These are phyloP conservation scores for Phellopilus nigrolimitatus DNA, from an alignment of 1,284 basidiomycete genomes.

Conservation along the genomic window DNA sequence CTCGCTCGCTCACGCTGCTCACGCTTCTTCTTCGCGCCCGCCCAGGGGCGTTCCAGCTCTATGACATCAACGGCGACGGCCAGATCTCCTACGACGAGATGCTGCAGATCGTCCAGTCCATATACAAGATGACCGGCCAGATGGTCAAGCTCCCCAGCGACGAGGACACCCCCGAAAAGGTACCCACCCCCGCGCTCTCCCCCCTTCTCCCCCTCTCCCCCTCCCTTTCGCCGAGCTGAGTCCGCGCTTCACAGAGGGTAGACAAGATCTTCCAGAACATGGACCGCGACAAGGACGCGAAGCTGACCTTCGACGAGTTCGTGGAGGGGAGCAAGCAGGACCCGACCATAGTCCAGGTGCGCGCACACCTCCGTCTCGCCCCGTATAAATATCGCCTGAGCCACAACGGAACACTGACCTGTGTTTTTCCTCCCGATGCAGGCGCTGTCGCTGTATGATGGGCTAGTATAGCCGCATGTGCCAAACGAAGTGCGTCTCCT, in stretches of 20 bases:
- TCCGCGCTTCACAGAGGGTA: constrained; percentile 60
- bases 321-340: constrained; percentile 97
- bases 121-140: constrained; percentile 99
- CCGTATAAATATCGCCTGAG: neutral
- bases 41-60: constrained; percentile 98
- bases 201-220: neutral
- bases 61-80: constrained; percentile 98
- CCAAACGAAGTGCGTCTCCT: neutral
- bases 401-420: neutral
- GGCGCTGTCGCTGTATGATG: constrained; percentile 47
- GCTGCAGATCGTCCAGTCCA: constrained; percentile 92
- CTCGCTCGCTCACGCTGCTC: no score
- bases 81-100: constrained; percentile 98
- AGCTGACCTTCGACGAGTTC: constrained; percentile 91
- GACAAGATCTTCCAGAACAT: constrained; percentile 95
- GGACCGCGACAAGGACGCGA: constrained; percentile 88
- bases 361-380: constrained; percentile 23
- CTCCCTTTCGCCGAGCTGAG: neutral
- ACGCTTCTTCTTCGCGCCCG: constrained; percentile 1
- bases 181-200: constrained; percentile 27
- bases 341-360: constrained; percentile 93
- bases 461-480: constrained; percentile 36
- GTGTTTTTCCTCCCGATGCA: constrained; percentile 20
- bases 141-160: constrained; percentile 98
- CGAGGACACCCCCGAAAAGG: constrained; percentile 99